Percentiles rank a stretch among this genome's conserved stretches.
phyloP scores from a whole-genome alignment of 78 protist species.

The Dictyostelium capitatum region DNA sequence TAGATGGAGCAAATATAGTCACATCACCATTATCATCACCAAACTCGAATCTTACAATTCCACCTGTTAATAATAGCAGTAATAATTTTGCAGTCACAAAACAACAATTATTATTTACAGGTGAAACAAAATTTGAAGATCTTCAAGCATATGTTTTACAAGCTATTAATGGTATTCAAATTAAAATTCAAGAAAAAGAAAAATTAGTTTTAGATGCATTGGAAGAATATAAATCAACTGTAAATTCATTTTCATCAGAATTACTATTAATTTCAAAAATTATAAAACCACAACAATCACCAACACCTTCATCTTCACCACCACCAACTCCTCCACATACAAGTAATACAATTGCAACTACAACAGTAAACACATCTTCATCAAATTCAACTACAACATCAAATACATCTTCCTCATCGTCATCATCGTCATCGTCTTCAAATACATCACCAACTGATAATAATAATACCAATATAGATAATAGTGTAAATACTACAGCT shows the following conservation, averaged over 20 bases:
- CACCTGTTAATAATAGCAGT: neutral
- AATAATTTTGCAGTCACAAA: neutral
- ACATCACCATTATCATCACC: neutral
- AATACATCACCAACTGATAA: too few species aligned
- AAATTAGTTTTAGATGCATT: neutral
- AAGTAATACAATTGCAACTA: neutral
- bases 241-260: neutral
- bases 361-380: neutral
- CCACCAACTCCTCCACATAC: neutral
- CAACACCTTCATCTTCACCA: neutral
- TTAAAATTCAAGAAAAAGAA: conserved; percentile 24
- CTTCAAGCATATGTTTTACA: neutral
- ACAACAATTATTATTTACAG: conserved; percentile 2
- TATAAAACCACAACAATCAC: neutral
- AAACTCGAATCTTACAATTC: neutral
- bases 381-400: neutral
- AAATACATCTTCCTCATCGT: neutral
- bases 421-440: neutral
- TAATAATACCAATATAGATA: neutral
- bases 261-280: neutral
- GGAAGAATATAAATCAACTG: conserved; percentile 13
- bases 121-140: conserved; percentile 21
- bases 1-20: neutral
- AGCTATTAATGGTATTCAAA: conserved; percentile 10
- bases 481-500: neutral